Evolutionary conservation across 352 stramenopile species (phyloP), one percentile per base, ranked within the genome.

Genomic region (Aphanomyces euteiches): DNA sequence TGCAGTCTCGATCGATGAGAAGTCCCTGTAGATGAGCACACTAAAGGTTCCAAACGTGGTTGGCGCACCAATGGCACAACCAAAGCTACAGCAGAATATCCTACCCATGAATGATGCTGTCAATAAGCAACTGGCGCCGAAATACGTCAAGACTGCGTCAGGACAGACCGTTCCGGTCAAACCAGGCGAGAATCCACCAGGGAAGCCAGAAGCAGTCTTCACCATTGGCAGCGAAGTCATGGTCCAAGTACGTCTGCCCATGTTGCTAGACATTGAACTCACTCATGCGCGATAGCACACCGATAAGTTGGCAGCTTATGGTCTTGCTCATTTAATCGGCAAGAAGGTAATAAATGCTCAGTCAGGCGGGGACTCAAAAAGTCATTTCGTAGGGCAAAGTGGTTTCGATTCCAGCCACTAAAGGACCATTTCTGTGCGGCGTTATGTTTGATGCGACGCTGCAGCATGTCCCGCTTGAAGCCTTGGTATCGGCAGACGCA

Each of bases 391-490:
- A 69, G 63, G 64, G 64, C 36, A 70, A 59, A 43, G 47, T 70
- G 4, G 48, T 70, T 10, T 70, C 64, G 13, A 50, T 61, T 15
- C 64, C 64, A 28, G 53, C 38, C 10, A 50, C 54, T 5, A 70
- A 70, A 63, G 64, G 64, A 21, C 64, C 59, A 37, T 70, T 70
- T 53, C 28, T 70, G 45, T 70, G 61, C 36, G 64, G 64, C 37
- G 47, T 70, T 28, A 70, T 70, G 64, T 70, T 70, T 47, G 64
- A 70, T 21, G 61, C 56, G 34, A 70, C 64, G 12, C 39, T 70
- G 39, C 64, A 70, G 43, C 64, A 70, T 6, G 64, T 70, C 47
- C 64, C 64, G 36, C 17, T 70, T n/a, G 64, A 70, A 41, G 45
- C 64, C 19, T 47, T 70, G 13, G 41, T 56, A 13, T 53, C 59